These are phyloP conservation scores for Arthrobotrys pseudoclavata DNA, from an alignment of 2,329 filamentous ascomycete genomes.

Conservation along the genomic window DNA sequence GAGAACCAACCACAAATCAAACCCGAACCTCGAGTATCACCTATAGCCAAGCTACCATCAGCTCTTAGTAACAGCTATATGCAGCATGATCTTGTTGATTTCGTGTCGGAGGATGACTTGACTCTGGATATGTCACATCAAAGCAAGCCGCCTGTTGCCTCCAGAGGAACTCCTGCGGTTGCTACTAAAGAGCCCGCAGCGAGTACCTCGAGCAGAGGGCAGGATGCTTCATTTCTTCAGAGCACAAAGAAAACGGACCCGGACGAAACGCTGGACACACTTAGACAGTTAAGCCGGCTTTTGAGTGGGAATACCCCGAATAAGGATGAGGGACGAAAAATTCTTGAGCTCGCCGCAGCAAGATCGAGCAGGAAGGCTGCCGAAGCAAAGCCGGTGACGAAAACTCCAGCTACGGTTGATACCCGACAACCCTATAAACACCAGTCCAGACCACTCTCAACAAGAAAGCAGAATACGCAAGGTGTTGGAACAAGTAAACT, in stretches of 20 bases:
- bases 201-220: conserved; percentile 19
- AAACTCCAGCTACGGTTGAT: conserved; percentile 5
- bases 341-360: conserved; percentile 31
- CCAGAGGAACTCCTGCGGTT: conserved; percentile 3
- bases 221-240: conserved; percentile 45
- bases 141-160: background rate
- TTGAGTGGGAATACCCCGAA: conserved; percentile 47
- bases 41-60: conserved; percentile 1
- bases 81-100: conserved; percentile 49
- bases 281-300: conserved; percentile 52
- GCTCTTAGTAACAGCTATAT: conserved; percentile 46
- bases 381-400: conserved; percentile 14
- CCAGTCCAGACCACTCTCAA: conserved; percentile 30
- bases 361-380: conserved; percentile 27
- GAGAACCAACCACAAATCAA: background rate
- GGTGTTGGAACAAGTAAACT: conserved; percentile 18
- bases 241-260: conserved; percentile 44
- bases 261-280: conserved; percentile 53
- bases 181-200: conserved; percentile 14
- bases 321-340: conserved; percentile 36
- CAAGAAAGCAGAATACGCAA: conserved; percentile 7
- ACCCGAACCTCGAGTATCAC: conserved; percentile 23
- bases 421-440: conserved; percentile 47
- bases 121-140: conserved; percentile 39
- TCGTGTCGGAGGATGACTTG: conserved; percentile 54